Conservation (phyloP, 169 alveolate genomes). For the Plasmodium ovale region DNA sequence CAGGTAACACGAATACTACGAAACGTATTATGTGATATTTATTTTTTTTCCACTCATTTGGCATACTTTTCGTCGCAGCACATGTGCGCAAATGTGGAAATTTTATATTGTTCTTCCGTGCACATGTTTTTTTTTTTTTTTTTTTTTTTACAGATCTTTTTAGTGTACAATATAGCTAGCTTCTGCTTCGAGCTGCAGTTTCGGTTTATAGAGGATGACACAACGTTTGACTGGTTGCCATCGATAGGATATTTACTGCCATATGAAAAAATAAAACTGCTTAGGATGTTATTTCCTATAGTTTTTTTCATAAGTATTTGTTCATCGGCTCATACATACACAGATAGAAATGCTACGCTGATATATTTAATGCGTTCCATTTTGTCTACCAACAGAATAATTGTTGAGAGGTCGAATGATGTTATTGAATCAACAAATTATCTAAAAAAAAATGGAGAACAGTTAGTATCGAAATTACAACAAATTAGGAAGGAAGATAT, state of each 20-base stretch:
- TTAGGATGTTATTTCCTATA: conserved; percentile 60
- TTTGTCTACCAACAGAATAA: conserved; percentile 61
- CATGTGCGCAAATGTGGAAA: not conserved
- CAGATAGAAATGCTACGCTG: conserved; percentile 67
- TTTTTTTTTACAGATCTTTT: conserved; percentile 36
- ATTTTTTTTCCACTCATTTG: no score
- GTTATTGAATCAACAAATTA: conserved; percentile 57
- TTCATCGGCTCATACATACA: conserved; percentile 47
- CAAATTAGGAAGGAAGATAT: conserved; percentile 28
- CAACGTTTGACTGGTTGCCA: conserved; percentile 76
- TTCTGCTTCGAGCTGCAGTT: conserved; percentile 70
- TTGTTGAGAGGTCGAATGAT: conserved; percentile 70
- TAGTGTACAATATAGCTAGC: conserved; percentile 74
- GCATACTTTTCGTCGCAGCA: not conserved
- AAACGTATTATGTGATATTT: no score
- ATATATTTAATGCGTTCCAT: conserved; percentile 69
- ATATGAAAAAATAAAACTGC: conserved; percentile 64
- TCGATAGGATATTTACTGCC: conserved; percentile 63
- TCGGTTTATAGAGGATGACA: conserved; percentile 75
- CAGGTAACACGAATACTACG: no score
- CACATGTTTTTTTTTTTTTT: not conserved
- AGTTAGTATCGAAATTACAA: conserved; percentile 51
- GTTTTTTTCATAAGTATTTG: conserved; percentile 73
- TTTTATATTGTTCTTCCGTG: not conserved
- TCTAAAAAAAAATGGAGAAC: conserved; percentile 63